Percentiles rank a stretch among this genome's conserved stretches.
Evolutionary conservation across 768 basidiomycete genomes (phyloP).

Genomic region (Russula virescens): DNA sequence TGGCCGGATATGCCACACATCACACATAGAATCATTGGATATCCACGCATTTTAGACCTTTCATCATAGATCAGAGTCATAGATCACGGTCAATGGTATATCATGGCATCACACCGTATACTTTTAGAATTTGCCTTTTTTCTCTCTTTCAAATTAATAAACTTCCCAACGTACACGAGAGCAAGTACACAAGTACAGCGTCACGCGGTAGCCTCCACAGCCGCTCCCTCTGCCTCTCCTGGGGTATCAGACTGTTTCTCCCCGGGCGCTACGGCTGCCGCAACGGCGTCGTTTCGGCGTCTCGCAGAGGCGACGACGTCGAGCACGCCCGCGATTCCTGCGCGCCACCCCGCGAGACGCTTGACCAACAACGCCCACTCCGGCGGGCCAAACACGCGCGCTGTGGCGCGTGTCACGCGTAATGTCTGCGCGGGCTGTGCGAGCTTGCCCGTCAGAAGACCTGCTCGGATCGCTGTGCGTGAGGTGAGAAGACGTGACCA

Average conservation of each 20-base stretch:
- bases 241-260: background rate
- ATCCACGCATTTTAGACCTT: background rate
- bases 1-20: background rate
- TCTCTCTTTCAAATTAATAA: background rate
- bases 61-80: background rate
- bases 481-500: no score
- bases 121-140: background rate
- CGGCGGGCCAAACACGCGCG: slow-evolving; percentile 67
- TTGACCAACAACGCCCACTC: slow-evolving; percentile 80
- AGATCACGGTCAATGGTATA: background rate
- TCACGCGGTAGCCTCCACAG: slow-evolving; percentile 11
- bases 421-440: slow-evolving; percentile 73
- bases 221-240: background rate
- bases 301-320: slow-evolving; percentile 62
- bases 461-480: slow-evolving; percentile 66
- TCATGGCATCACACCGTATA: background rate
- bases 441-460: slow-evolving; percentile 75
- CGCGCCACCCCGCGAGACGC: slow-evolving; percentile 71
- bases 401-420: slow-evolving; percentile 65
- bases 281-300: slow-evolving; percentile 31
- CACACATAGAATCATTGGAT: background rate
- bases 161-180: background rate
- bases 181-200: background rate
- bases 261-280: slow-evolving; percentile 16
- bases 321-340: slow-evolving; percentile 59